These are phyloP conservation scores for Stephanodiscus triporus DNA, from an alignment of 108 stramenopile genomes.

Conservation along the genomic window DNA sequence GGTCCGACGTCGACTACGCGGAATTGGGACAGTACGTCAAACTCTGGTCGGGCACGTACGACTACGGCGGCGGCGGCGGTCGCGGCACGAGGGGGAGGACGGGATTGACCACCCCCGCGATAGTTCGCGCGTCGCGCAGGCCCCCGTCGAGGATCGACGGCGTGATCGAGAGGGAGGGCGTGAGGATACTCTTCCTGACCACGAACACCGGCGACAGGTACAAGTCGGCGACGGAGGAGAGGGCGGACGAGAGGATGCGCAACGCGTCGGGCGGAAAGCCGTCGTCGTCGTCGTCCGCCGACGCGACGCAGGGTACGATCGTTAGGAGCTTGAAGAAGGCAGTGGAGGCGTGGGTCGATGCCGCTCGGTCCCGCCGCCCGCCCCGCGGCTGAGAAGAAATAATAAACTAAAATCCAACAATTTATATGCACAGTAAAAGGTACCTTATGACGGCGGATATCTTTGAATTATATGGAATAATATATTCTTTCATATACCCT, in stretches of 20 bases:
- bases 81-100: slow-evolving; percentile 61
- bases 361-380: background rate
- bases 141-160: slow-evolving; percentile 41
- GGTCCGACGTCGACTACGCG: slow-evolving; percentile 29
- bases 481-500: too few species aligned
- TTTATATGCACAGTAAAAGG: too few species aligned
- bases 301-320: slow-evolving; percentile 54
- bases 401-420: too few species aligned
- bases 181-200: slow-evolving; percentile 68
- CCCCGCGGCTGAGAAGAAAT: too few species aligned
- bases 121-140: slow-evolving; percentile 16
- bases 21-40: slow-evolving; percentile 62
- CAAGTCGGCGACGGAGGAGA: slow-evolving; percentile 67
- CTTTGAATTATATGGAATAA: too few species aligned
- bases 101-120: slow-evolving; percentile 80
- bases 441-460: too few species aligned
- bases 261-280: slow-evolving; percentile 6
- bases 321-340: slow-evolving; percentile 66
- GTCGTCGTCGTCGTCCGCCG: background rate
- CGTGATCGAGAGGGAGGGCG: slow-evolving; percentile 53
- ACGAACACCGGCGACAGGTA: slow-evolving; percentile 78
- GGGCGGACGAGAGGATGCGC: slow-evolving; percentile 45
- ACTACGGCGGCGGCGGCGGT: slow-evolving; percentile 37
- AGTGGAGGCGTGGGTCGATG: slow-evolving; percentile 58
- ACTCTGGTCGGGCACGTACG: slow-evolving; percentile 64